Evolutionary conservation across 2,329 filamentous ascomycete species (phyloP).

Genomic region (Beauveria varroae): DNA sequence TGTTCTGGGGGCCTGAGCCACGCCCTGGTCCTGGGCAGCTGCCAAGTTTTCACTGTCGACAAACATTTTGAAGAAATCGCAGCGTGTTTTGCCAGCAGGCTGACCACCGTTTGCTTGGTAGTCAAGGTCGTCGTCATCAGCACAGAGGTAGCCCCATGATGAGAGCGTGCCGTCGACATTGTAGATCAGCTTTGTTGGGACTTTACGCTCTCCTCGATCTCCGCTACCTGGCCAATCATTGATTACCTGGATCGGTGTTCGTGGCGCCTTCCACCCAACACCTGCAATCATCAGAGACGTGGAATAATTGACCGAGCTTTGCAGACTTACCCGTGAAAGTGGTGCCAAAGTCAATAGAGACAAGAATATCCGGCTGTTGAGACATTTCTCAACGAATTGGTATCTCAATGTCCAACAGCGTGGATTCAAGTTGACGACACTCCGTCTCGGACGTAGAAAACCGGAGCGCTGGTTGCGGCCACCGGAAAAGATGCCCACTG

Average conservation of each 20-base stretch:
- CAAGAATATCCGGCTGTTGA: slow-evolving; percentile 28
- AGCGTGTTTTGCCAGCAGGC: slow-evolving; percentile 24
- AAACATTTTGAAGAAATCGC: slow-evolving; percentile 50
- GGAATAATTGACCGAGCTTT: neutral
- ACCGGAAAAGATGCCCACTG: neutral
- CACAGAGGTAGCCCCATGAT: slow-evolving; percentile 47
- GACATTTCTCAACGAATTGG: slow-evolving; percentile 12
- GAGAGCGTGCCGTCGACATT: slow-evolving; percentile 32
- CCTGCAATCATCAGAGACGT: slow-evolving; percentile 17
- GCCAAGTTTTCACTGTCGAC: slow-evolving; percentile 38
- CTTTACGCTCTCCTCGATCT: slow-evolving; percentile 46
- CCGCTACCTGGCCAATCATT: slow-evolving; percentile 48
- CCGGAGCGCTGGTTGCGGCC: neutral
- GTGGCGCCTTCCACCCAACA: slow-evolving; percentile 30
- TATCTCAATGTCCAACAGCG: neutral
- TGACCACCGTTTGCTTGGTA: slow-evolving; percentile 17
- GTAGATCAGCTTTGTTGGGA: slow-evolving; percentile 44
- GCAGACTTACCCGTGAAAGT: slow-evolving; percentile 34
- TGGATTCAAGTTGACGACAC: neutral
- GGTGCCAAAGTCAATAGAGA: slow-evolving; percentile 38
- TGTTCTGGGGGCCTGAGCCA: slow-evolving; percentile 33
- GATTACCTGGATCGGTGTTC: slow-evolving; percentile 36
- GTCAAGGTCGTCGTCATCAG: slow-evolving; percentile 32
- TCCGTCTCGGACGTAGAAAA: neutral
- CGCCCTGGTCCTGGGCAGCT: slow-evolving; percentile 34